Evolutionary conservation across 441 rosid genomes (phyloP).

Genomic region (Corymbia citriodora): DNA sequence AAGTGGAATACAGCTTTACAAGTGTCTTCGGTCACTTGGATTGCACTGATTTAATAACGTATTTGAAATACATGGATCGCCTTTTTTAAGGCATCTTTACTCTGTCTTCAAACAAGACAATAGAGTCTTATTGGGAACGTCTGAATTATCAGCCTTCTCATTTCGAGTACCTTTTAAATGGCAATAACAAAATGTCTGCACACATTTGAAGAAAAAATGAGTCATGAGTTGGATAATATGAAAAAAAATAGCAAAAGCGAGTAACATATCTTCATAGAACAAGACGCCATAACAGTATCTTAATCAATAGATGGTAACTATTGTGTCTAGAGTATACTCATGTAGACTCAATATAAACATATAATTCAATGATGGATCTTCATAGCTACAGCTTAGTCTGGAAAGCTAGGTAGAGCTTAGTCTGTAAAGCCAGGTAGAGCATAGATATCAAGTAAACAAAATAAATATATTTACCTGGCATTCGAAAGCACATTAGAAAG

Average conservation of each 20-base stretch:
- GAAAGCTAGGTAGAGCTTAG: not conserved
- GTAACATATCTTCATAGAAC: not conserved
- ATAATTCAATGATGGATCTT: not conserved
- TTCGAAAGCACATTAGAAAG: accelerated
- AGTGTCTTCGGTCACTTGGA: not conserved
- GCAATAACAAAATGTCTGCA: not conserved
- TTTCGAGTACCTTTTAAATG: accelerated
- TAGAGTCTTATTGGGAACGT: accelerated
- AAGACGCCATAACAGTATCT: not conserved
- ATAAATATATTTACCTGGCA: not conserved
- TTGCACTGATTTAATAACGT: accelerated
- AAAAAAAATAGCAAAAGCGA: not conserved
- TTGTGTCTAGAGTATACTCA: not conserved
- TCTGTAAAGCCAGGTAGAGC: not conserved
- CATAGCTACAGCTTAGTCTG: not conserved
- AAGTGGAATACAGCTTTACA: not conserved
- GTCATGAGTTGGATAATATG: not conserved
- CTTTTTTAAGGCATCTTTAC: not conserved
- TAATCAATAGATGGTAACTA: not conserved
- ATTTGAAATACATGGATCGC: not conserved
- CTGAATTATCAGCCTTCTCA: not conserved
- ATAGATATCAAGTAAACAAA: not conserved
- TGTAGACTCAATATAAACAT: not conserved
- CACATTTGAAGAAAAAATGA: not conserved
- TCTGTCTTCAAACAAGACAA: accelerated